Base-by-base conservation (phyloP, 352 stramenopile species). In the Globisporangium barbulae region DNA sequence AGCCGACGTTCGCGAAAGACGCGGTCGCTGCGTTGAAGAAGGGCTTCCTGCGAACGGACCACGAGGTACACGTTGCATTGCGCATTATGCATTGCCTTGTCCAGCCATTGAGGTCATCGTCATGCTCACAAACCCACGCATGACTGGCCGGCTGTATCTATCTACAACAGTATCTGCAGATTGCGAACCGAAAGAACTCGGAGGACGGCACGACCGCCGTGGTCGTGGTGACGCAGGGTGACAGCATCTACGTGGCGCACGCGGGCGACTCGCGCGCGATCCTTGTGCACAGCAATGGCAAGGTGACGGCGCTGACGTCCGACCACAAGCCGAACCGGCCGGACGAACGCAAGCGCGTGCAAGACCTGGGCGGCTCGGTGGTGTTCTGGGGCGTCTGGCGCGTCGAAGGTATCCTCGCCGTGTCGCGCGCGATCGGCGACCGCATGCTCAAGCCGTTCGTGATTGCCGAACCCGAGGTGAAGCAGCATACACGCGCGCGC, bases 291-390 rank as follows among this genome's bases (percentile, higher is more conserved):
- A 75, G 73, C 35, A 78, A 68, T 52, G 88, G 85, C n/a, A 83
- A 89, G 42, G 75, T 85, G 45, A 90, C 86, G 25, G 67, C 81
- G 15, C 75, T 98, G 45, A 96, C 88, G 22, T 75, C 73, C 7
- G 93, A 98, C 70, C 93, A 98, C 70, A 97, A 97, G 71, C 93
- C 93, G 15, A 96, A 97, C 63, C 86, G 88, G 30, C 83, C 87
- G 33, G 90, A 98, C 50, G 93, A 98, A 75, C 79, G 83, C 49
- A 85, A 89, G 56, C 81, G 93, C 42, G 95, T 98, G 59, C 80
- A 89, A 47, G 82, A 93, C 53, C 70, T 96, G 19, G 93, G 93
- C 31, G 93, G 93, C 44, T 92, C 78, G 25, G 89, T 98, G 2
- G 87, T 97, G 13, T 90, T 97, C 59, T 97, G 88, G 85, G 93